Percentiles rank a stretch among this genome's conserved stretches.
Conservation (phyloP, 1,284 basidiomycete species). For the Neonothopanus nambi region DNA sequence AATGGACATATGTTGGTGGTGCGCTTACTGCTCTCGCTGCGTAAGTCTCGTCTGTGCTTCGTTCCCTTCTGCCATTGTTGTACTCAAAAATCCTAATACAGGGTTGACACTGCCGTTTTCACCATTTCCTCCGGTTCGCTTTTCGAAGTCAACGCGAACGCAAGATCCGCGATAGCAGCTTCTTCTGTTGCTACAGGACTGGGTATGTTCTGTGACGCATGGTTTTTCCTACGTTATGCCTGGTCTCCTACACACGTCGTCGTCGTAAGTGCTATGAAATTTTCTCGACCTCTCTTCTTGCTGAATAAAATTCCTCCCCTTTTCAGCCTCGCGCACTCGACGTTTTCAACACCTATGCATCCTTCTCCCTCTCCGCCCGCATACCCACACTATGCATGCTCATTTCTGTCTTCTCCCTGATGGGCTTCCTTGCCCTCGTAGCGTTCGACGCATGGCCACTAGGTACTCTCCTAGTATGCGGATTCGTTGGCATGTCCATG, state of each 20-base stretch:
- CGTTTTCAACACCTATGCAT: slow-evolving; percentile 24
- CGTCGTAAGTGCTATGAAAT: slow-evolving; percentile 38
- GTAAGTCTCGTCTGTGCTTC: slow-evolving; percentile 29
- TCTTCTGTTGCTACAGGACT: slow-evolving; percentile 60
- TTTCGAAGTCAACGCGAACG: slow-evolving; percentile 46
- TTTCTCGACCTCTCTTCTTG: no score
- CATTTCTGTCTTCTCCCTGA: slow-evolving; percentile 50
- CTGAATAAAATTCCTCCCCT: background rate
- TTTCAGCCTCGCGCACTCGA: background rate
- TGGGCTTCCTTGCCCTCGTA: slow-evolving; percentile 57
- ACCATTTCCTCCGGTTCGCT: slow-evolving; percentile 54
- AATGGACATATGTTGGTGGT: slow-evolving; percentile 54
- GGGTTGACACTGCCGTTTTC: slow-evolving; percentile 57
- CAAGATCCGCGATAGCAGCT: slow-evolving; percentile 50
- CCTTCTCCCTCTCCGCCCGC: slow-evolving; percentile 65
- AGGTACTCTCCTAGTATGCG: slow-evolving; percentile 58
- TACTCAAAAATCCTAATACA: slow-evolving; percentile 19
- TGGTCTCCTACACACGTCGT: slow-evolving; percentile 51
- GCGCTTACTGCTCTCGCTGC: slow-evolving; percentile 54
- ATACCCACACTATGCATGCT: slow-evolving; percentile 61
- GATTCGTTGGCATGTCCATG: slow-evolving; percentile 54
- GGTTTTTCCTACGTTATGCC: slow-evolving; percentile 63
- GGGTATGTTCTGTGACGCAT: slow-evolving; percentile 59
- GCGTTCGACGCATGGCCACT: slow-evolving; percentile 62
- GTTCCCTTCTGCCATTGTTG: slow-evolving; percentile 2